Conservation (phyloP, 176 grass and related monocot species). For the Echinochloa phyllopogon region DNA sequence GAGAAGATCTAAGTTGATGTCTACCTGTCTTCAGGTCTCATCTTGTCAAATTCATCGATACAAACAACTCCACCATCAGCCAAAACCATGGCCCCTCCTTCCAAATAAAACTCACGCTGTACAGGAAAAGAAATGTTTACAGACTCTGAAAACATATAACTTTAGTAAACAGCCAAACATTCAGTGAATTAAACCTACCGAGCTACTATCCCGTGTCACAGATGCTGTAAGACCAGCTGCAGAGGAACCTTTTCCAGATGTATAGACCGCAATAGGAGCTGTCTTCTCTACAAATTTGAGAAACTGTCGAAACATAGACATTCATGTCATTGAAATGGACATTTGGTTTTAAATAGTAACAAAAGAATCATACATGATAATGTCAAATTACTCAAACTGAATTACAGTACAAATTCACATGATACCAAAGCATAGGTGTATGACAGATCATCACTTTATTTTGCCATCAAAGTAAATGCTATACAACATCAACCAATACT, state of each 20-base stretch:
- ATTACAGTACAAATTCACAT: neutral
- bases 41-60: constrained; percentile 99
- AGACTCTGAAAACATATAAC: neutral
- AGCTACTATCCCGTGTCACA: constrained; percentile 85
- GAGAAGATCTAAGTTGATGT: neutral
- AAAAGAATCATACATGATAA: neutral
- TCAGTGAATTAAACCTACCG: constrained; percentile 58
- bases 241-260: constrained; percentile 99
- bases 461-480: constrained; percentile 12
- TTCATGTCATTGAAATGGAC: neutral
- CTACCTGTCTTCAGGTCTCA: constrained; percentile 98
- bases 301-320: constrained; percentile 67
- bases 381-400: neutral
- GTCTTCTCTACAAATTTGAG: constrained; percentile 99
- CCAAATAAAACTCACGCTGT: constrained; percentile 99
- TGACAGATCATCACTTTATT: neutral
- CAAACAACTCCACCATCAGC: constrained; percentile 97
- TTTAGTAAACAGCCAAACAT: neutral
- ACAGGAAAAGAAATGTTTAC: constrained; percentile 9
- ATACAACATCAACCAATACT: constrained; percentile 7
- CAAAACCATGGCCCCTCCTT: constrained; percentile 99
- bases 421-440: neutral
- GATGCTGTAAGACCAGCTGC: constrained; percentile 96
- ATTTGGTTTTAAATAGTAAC: neutral
- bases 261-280: constrained; percentile 93